phyloP scores from a whole-genome alignment of 148 eudicot genomes.

The Rhododendron molle region DNA sequence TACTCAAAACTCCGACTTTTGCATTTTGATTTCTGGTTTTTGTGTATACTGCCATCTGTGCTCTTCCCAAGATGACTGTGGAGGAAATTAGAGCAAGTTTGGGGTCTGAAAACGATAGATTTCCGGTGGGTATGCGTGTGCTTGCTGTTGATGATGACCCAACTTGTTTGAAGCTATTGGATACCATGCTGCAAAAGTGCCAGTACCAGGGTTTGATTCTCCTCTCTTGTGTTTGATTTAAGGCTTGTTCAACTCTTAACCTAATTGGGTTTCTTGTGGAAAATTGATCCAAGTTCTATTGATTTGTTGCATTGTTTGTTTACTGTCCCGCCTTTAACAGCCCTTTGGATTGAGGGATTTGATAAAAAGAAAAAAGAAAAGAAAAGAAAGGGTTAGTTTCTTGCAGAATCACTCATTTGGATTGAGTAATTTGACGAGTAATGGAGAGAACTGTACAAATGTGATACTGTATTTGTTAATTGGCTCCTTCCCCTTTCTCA shows the following conservation, averaged over 20 bases:
- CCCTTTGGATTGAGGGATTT: too few relatives aligned
- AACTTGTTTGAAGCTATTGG: slow-evolving; percentile 59
- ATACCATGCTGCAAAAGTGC: slow-evolving; percentile 61
- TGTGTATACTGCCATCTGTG: background rate
- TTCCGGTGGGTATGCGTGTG: slow-evolving; percentile 80
- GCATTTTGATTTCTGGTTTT: slow-evolving; percentile 12
- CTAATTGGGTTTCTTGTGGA: background rate
- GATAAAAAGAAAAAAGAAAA: too few relatives aligned
- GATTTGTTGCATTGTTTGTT: background rate
- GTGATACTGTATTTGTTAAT: too few relatives aligned
- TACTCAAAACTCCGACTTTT: slow-evolving; percentile 22
- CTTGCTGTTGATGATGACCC: slow-evolving; percentile 86
- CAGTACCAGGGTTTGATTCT: slow-evolving; percentile 57
- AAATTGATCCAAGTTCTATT: background rate
- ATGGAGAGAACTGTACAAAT: too few relatives aligned
- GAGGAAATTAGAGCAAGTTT: slow-evolving; percentile 28
- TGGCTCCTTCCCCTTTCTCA: background rate
- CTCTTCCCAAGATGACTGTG: slow-evolving; percentile 26
- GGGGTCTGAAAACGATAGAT: slow-evolving; percentile 29
- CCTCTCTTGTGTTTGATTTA: background rate
- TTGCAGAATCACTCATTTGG: too few relatives aligned
- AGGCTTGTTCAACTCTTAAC: slow-evolving; percentile 2
- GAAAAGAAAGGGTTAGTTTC: too few relatives aligned
- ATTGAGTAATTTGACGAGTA: too few relatives aligned
- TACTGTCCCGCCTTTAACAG: background rate